These are phyloP conservation scores for Colletotrichum viniferum DNA, from an alignment of 2,329 filamentous ascomycete species.

Conservation along the genomic window DNA sequence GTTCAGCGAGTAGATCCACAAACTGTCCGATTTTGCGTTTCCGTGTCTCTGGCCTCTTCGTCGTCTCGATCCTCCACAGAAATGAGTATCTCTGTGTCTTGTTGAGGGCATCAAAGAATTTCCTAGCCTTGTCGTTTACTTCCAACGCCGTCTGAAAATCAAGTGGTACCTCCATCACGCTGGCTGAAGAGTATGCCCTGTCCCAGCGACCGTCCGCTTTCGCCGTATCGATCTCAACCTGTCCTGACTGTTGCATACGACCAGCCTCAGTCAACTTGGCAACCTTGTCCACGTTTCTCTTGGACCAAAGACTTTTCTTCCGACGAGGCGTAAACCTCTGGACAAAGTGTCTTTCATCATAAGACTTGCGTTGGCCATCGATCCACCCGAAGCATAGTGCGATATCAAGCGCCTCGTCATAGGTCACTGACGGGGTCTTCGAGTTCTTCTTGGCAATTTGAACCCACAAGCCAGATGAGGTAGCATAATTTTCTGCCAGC, in stretches of 20 bases:
- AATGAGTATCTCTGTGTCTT: slow-evolving; percentile 51
- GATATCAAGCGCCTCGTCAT: slow-evolving; percentile 57
- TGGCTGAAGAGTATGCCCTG: slow-evolving; percentile 57
- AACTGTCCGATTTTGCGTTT: slow-evolving; percentile 43
- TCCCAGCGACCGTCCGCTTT: slow-evolving; percentile 64
- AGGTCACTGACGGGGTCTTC: slow-evolving; percentile 47
- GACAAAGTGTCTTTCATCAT: slow-evolving; percentile 52
- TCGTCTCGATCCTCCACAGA: slow-evolving; percentile 48
- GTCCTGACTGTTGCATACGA: slow-evolving; percentile 52
- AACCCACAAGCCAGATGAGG: slow-evolving; percentile 46
- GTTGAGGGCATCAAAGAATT: slow-evolving; percentile 46
- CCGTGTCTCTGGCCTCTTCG: slow-evolving; percentile 39
- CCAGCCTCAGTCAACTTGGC: slow-evolving; percentile 46
- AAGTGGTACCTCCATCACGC: slow-evolving; percentile 48
- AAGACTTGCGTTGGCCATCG: slow-evolving; percentile 54
- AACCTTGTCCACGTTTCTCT: slow-evolving; percentile 61
- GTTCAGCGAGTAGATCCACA: slow-evolving; percentile 41
- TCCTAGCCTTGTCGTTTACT: slow-evolving; percentile 35
- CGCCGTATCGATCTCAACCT: slow-evolving; percentile 56
- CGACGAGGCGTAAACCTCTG: slow-evolving; percentile 65
- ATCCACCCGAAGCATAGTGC: slow-evolving; percentile 69
- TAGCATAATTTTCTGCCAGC: slow-evolving; percentile 38
- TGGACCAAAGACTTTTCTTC: slow-evolving; percentile 60
- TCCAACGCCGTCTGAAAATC: slow-evolving; percentile 53
- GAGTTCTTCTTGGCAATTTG: slow-evolving; percentile 53